These are phyloP conservation scores for Zelonia costaricensis DNA, from an alignment of 208 protist species.

Conservation along the genomic window DNA sequence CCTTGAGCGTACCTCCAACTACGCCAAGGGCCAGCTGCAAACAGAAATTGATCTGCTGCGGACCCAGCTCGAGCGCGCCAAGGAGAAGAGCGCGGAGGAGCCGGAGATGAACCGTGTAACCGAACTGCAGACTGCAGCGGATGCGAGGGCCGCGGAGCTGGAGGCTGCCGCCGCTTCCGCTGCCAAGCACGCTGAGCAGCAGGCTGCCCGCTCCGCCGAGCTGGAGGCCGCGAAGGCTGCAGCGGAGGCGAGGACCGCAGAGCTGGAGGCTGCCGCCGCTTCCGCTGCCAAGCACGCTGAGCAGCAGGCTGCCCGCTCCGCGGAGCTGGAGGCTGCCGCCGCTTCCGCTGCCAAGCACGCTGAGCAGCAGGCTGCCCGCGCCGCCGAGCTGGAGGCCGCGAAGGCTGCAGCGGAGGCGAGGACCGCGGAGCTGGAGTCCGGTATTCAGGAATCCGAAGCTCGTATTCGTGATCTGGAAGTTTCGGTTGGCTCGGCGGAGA, in stretches of 20 bases:
- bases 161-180: neutral
- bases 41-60: conserved; percentile 18
- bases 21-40: conserved; percentile 23
- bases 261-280: conserved; percentile 11
- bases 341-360: neutral
- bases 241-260: neutral
- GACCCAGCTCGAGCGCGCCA: conserved; percentile 6
- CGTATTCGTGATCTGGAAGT: no score
- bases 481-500: no score
- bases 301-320: neutral
- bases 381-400: conserved; percentile 2
- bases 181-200: neutral
- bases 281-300: neutral
- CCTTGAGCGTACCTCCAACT: conserved; percentile 29
- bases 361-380: neutral
- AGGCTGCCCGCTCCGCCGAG: conserved; percentile 3
- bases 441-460: no score
- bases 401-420: neutral
- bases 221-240: conserved; percentile 10
- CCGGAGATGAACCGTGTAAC: neutral
- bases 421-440: no score
- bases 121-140: conserved; percentile 5
- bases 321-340: conserved; percentile 6
- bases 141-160: neutral
- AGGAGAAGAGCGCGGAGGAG: conserved; percentile 2